Evolutionary conservation across 2,329 filamentous ascomycete genomes (phyloP), one percentile per base, ranked within the genome.

Genomic region (Fusarium avenaceum): DNA sequence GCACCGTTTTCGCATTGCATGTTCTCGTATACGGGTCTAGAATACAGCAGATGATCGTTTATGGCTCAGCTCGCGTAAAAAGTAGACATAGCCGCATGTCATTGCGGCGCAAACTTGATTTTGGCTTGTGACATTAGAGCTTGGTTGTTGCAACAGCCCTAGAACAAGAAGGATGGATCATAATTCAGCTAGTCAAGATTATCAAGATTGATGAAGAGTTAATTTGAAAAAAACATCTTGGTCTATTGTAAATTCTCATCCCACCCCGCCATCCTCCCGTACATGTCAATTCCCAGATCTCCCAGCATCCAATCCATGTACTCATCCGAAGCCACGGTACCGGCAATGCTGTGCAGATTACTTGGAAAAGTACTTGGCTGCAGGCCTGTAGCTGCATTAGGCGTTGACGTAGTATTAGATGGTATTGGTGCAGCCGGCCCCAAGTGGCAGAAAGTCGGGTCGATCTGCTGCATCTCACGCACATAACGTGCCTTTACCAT

Each of bases 331-430:
- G 10, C 48, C 17, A 19, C 7, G 2, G 24, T 4, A 1, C 15
- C 6, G 20, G 20, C 1, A 0, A 22, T 28, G 3, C 2, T 8
- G 0, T 0, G 8, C 6, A 2, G 1, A 8, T 2, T 15, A 22
- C 10, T 24, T 14, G 4, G 5, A 8, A 10, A 5, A 5, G 19
- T 17, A 48, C 19, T 17, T 7, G 17, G 20, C 14, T 17, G 52
- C 3, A 10, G 1, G 2, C 1, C 33, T 6, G 2, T 4, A 6
- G 24, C 17, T 3, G 0, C 11, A 7, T 8, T 2, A 3, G 28
- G n/a, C 2, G 14, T 1, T 1, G 33, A 2, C 0, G 6, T 17
- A 4, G 15, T 2, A 26, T 17, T 20, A 8, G 43, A 28, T n/a
- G 17, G 24, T 33, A 33, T 33, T 3, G 17, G 17, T 4, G 3